These are phyloP conservation scores for Stereocaulon alpinum DNA, from an alignment of 495 filamentous ascomycete genomes.

Conservation along the genomic window DNA sequence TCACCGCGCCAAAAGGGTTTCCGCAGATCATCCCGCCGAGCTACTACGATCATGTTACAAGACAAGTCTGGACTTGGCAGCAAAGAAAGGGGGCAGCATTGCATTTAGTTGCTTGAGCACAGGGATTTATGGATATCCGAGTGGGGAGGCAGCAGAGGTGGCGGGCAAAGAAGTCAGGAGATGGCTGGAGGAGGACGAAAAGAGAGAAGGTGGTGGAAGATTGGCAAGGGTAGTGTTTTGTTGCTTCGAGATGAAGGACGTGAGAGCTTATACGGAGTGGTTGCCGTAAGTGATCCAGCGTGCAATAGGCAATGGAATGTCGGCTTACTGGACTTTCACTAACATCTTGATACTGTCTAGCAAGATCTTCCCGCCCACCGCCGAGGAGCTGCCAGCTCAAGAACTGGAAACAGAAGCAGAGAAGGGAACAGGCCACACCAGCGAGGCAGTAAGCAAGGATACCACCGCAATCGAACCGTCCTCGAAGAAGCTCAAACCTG, in stretches of 20 bases:
- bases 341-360: constrained; percentile 14
- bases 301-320: neutral
- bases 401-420: constrained; percentile 10
- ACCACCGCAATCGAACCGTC: constrained; percentile 24
- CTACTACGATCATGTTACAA: constrained; percentile 63
- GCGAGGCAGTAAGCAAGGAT: constrained; percentile 19
- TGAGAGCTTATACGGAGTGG: constrained; percentile 52
- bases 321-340: neutral
- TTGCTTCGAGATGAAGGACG: constrained; percentile 69
- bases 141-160: constrained; percentile 52
- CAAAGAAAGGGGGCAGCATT: constrained; percentile 53
- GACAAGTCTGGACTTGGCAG: constrained; percentile 61
- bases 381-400: constrained; percentile 20
- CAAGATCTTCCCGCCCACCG: constrained; percentile 30
- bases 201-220: constrained; percentile 27
- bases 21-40: constrained; percentile 33
- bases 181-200: constrained; percentile 53
- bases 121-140: constrained; percentile 84
- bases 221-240: constrained; percentile 73
- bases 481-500: constrained; percentile 28
- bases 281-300: constrained; percentile 54
- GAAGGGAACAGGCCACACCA: constrained; percentile 20
- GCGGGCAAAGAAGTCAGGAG: constrained; percentile 58
- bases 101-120: constrained; percentile 81
- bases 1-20: constrained; percentile 22